Conservation (phyloP, 371 early-diverging fungal genomes). For the Mortierella sp. region DNA sequence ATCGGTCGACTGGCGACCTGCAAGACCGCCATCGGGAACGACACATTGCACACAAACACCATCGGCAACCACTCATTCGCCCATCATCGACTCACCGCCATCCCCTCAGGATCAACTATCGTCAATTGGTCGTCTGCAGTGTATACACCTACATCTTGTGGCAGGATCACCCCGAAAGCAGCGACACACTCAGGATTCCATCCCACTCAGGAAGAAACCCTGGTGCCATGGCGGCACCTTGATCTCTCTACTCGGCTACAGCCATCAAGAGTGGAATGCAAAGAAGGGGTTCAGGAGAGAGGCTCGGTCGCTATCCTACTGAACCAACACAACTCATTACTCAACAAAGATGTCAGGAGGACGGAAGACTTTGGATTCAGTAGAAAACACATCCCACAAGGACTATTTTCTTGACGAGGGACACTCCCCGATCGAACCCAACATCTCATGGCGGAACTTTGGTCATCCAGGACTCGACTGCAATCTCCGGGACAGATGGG, state of each 20-base stretch:
- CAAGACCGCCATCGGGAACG: neutral
- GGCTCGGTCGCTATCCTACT: neutral
- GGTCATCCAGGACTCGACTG: slow-evolving; percentile 8
- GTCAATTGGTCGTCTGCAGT: neutral
- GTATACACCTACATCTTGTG: too few species aligned
- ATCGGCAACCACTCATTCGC: slow-evolving; percentile 23
- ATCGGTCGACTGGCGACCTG: slow-evolving; percentile 11
- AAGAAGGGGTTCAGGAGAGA: neutral
- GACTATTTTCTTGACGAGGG: too few species aligned
- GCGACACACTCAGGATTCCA: too few species aligned
- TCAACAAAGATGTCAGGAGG: too few species aligned
- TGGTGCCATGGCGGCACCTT: slow-evolving; percentile 26
- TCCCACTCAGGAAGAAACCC: neutral
- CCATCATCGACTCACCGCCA: neutral
- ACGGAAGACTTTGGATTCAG: too few species aligned
- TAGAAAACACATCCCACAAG: too few species aligned
- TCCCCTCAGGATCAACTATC: neutral
- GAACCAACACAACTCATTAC: neutral
- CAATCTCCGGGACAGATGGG: neutral
- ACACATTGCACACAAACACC: neutral
- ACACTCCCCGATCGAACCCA: neutral
- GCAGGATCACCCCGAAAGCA: neutral
- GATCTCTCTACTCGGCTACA: neutral
- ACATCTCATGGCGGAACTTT: slow-evolving; percentile 31
- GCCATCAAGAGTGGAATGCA: neutral